These are phyloP conservation scores for Trichophyton rubrum DNA, from an alignment of 2,329 filamentous ascomycete genomes.

Conservation along the genomic window DNA sequence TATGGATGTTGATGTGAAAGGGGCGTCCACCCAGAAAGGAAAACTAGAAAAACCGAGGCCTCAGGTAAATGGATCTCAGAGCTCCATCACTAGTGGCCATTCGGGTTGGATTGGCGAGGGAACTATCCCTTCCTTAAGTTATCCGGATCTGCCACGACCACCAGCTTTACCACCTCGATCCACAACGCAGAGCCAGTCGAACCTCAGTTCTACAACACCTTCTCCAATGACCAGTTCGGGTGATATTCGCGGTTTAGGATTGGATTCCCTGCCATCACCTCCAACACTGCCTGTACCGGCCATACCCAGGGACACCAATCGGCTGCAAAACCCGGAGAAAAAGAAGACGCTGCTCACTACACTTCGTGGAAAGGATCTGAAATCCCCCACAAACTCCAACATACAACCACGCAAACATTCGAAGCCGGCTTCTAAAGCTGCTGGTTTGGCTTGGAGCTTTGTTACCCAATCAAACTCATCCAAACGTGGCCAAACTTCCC, in stretches of 20 bases:
- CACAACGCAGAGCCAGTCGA: not conserved
- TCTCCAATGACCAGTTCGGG: not conserved
- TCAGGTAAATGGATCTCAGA: conserved; percentile 10
- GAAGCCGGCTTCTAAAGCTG: conserved; percentile 44
- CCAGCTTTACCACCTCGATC: conserved; percentile 38
- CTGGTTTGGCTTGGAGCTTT: conserved; percentile 48
- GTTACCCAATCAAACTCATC: conserved; percentile 19
- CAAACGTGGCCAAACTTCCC: conserved; percentile 14
- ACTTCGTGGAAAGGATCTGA: conserved; percentile 10
- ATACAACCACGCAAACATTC: conserved; percentile 5
- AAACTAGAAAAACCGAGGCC: conserved; percentile 15
- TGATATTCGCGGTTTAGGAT: not conserved
- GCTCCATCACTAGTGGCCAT: conserved; percentile 13
- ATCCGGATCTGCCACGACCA: conserved; percentile 68
- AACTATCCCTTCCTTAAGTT: conserved; percentile 68
- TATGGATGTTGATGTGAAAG: conserved; percentile 19
- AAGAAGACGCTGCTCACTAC: conserved; percentile 9
- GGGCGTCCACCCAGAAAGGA: conserved; percentile 13
- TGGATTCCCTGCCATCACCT: not conserved
- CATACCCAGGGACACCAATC: not conserved
- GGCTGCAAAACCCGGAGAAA: conserved; percentile 2
- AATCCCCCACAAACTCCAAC: conserved; percentile 23
- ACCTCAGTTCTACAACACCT: not conserved
- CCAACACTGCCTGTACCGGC: not conserved
- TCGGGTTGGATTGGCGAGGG: conserved; percentile 63